A percentile compares a stretch with the other conserved stretches of the same genome.
Conservation (phyloP, 192 early-diverging fungal genomes). For the Obelidium mucronatum region DNA sequence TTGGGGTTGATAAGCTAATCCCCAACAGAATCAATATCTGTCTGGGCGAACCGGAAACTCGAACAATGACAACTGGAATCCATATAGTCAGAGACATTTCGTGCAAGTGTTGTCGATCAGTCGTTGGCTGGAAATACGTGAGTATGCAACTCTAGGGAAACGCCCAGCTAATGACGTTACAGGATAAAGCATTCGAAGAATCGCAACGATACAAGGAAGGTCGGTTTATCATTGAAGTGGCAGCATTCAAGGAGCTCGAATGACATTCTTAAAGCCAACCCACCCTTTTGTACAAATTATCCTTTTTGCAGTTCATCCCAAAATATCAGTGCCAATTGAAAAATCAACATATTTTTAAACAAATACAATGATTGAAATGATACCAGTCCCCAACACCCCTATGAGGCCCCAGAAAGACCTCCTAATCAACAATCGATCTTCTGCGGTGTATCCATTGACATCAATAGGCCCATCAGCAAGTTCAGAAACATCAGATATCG, state of each 20-base stretch:
- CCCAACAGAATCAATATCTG: conserved; percentile 2
- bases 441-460: conserved; percentile 21
- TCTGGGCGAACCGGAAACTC: conserved; percentile 56
- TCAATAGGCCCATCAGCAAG: neutral
- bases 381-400: neutral
- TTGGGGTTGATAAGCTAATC: neutral
- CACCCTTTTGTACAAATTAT: no score
- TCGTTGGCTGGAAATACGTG: conserved; percentile 50
- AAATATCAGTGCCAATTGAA: neutral
- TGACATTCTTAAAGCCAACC: neutral
- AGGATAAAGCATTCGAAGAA: conserved; percentile 69
- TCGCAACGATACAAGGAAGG: conserved; percentile 79
- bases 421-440: conserved; percentile 8
- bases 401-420: conserved; percentile 7
- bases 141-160: no score
- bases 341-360: neutral
- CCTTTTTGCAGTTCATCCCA: neutral
- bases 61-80: conserved; percentile 76
- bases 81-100: conserved; percentile 76
- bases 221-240: conserved; percentile 75
- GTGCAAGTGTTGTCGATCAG: conserved; percentile 55
- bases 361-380: conserved; percentile 14
- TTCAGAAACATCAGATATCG: neutral
- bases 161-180: no score
- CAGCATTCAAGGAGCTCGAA: conserved; percentile 15